These are phyloP conservation scores for Coelastrella sp. DNA, from an alignment of 139 green algal species.

Conservation along the genomic window DNA sequence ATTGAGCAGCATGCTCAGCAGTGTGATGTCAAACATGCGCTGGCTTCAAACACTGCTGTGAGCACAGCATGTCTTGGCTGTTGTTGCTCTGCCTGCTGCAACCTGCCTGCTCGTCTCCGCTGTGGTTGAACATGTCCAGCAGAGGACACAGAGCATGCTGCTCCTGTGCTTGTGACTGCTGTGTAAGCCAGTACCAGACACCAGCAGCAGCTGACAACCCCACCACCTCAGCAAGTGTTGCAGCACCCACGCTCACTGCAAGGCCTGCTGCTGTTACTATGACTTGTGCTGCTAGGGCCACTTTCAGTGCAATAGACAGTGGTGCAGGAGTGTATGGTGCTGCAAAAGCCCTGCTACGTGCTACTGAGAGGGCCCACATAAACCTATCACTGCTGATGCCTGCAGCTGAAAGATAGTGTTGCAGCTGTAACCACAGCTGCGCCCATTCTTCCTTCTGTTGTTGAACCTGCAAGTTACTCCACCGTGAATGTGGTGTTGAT, in stretches of 20 bases:
- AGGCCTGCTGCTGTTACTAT: constrained; percentile 9
- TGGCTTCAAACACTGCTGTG: not conserved
- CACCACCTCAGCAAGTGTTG: not conserved
- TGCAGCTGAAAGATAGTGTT: not conserved
- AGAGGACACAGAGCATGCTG: constrained; percentile 41
- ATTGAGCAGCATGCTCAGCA: too few relatives aligned
- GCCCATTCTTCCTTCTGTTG: constrained; percentile 23
- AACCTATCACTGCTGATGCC: not conserved
- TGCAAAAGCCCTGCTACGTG: constrained; percentile 36
- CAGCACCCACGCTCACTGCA: not conserved
- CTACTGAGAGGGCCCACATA: constrained; percentile 8
- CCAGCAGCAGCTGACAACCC: constrained; percentile 5
- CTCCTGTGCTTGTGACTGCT: constrained; percentile 34
- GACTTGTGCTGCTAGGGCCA: constrained; percentile 13
- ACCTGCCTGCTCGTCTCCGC: constrained; percentile 7
- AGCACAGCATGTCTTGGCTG: not conserved
- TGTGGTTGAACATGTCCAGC: constrained; percentile 46
- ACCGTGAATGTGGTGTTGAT: not conserved
- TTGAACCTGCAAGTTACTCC: not conserved
- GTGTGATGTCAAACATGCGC: not conserved
- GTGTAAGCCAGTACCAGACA: not conserved
- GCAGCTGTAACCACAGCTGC: not conserved
- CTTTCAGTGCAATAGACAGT: not conserved
- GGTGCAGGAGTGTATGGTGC: constrained; percentile 25
- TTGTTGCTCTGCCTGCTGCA: too few relatives aligned